Evolutionary conservation across 2,329 filamentous ascomycete genomes (phyloP).

Genomic region (Penicillium brasilianum): DNA sequence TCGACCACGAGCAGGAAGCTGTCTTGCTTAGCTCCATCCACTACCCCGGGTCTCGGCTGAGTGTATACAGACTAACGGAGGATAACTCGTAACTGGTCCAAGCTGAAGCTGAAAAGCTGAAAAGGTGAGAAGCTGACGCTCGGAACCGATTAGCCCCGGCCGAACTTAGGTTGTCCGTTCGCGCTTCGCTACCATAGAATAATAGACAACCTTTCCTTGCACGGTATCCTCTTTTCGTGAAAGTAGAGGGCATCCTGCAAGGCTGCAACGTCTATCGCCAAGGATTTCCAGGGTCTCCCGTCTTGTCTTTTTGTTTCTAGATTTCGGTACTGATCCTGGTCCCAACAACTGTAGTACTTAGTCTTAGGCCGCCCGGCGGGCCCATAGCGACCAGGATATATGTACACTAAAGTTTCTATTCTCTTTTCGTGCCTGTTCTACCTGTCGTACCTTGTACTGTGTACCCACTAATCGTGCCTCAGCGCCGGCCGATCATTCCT

Average conservation of each 20-base stretch:
- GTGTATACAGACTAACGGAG: not conserved
- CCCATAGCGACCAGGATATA: not conserved
- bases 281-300: not conserved
- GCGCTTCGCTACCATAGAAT: conserved; percentile 7
- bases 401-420: not conserved
- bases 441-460: conserved; percentile 3
- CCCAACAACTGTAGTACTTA: too few relatives aligned
- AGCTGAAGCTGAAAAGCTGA: conserved; percentile 3
- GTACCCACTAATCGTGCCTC: not conserved
- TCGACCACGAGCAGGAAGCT: conserved; percentile 4
- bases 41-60: conserved; percentile 5
- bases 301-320: not conserved
- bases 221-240: not conserved
- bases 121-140: not conserved
- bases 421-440: not conserved
- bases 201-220: not conserved
- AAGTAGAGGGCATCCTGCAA: not conserved
- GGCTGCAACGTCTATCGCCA: not conserved
- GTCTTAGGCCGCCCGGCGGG: not conserved
- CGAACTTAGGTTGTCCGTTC: not conserved
- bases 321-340: not conserved
- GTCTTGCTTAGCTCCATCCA: not conserved
- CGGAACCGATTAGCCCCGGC: not conserved
- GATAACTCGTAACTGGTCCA: not conserved
- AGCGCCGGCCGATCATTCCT: not conserved